Evolutionary conservation across 192 early-diverging fungal genomes (phyloP), one percentile per base, ranked within the genome.

Genomic region (Backusella psychrophila): DNA sequence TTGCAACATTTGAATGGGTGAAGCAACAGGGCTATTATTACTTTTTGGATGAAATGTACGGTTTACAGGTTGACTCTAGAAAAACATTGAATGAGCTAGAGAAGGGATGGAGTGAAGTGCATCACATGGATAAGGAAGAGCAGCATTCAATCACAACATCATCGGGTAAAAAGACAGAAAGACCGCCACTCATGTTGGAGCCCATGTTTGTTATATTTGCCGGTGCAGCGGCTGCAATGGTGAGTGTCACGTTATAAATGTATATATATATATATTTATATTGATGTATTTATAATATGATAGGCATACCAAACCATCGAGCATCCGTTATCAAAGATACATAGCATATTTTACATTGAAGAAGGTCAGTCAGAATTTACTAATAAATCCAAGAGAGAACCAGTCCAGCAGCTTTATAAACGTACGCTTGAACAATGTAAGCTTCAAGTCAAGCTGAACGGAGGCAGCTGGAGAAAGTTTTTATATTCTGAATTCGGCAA

Each of bases 1-100:
- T 94, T 86, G 92, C 89, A 17, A 84, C 90, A 7, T 94, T 94
- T 79, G 93, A 94, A 78, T 89, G 85, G 84, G 86, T 90, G 8
- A 94, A 94, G 49, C 87, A 90, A 39, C 89, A 92, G 68, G 89
- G 89, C 31, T 91, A 92, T 66, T 89, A 90, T 67, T 87, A 80
- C 75, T 91, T 78, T 79, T 87, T 86, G 66, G 86, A 86, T 49
- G 84, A 85, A 53, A 77, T 87, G 66, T 84, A 85, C 52, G 83
- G 83, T 1, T 71, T 82, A 34, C 82, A 82, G 11, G 81, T 86
- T 4, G 82, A 82, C 73, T 77, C 84, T 31, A 72, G 63, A 5
- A 73, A 71, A 29, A 63, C 72, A 9, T 36, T 81, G 33, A 67
- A 41, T 19, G 68, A 66, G 3, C 41, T 81, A 1, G 80, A 81